These are phyloP conservation scores for Discostella pseudostelligera DNA, from an alignment of 108 stramenopile genomes.

Conservation along the genomic window DNA sequence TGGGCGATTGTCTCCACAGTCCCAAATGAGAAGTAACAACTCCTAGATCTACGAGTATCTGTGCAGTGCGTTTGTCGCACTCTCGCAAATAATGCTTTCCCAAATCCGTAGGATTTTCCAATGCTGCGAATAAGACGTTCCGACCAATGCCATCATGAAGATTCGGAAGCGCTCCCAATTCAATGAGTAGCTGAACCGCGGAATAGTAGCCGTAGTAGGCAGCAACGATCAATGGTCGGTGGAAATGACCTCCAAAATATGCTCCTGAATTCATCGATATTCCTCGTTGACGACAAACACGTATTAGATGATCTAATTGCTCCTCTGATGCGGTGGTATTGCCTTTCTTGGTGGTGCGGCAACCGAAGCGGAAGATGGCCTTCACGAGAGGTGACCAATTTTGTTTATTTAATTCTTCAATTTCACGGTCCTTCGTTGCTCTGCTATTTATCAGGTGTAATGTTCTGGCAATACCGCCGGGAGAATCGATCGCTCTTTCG, in stretches of 20 bases:
- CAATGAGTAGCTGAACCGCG: slow-evolving; percentile 22
- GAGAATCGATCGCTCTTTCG: slow-evolving; percentile 26
- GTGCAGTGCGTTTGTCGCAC: slow-evolving; percentile 32
- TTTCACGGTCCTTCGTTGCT: slow-evolving; percentile 15
- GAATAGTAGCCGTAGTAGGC: slow-evolving; percentile 37
- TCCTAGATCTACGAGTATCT: slow-evolving; percentile 24
- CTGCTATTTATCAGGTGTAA: slow-evolving; percentile 17
- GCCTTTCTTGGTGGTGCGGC: slow-evolving; percentile 27
- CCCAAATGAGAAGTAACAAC: slow-evolving; percentile 26
- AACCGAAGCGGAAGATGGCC: slow-evolving; percentile 32
- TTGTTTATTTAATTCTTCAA: slow-evolving; percentile 18
- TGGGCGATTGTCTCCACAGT: slow-evolving; percentile 12
- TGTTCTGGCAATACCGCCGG: slow-evolving; percentile 28
- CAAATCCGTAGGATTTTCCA: slow-evolving; percentile 35
- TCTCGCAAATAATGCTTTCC: slow-evolving; percentile 16
- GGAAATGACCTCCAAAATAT: slow-evolving; percentile 16
- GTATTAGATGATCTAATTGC: slow-evolving; percentile 19
- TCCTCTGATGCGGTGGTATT: slow-evolving; percentile 23
- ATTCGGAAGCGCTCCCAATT: slow-evolving; percentile 29
- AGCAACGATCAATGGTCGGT: slow-evolving; percentile 35
- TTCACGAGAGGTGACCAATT: slow-evolving; percentile 33
- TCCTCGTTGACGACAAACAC: slow-evolving; percentile 11
- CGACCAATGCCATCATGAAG: slow-evolving; percentile 31
- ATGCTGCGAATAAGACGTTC: slow-evolving; percentile 27
- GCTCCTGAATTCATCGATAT: slow-evolving; percentile 30